Percentiles rank a stretch among this genome's conserved stretches.
Conservation (phyloP, 2,329 filamentous ascomycete species). For the Colletotrichum liriopes region DNA sequence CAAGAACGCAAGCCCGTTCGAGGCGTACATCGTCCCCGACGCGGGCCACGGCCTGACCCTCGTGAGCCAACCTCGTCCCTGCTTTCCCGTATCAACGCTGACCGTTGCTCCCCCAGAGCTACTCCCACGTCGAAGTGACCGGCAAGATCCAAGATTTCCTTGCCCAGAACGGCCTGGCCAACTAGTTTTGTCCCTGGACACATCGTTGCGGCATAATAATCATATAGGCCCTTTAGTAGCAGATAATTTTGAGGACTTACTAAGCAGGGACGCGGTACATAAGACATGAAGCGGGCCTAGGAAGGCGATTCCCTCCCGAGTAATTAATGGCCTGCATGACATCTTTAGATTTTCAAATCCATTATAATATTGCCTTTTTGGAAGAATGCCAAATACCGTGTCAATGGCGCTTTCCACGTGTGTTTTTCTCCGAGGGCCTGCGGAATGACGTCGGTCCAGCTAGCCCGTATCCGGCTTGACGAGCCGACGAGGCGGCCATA, state of each 20-base stretch:
- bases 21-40: slow-evolving; percentile 67
- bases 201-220: background rate
- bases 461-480: background rate
- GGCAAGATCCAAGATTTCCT: slow-evolving; percentile 57
- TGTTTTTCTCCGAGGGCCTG: no score
- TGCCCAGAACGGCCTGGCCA: slow-evolving; percentile 44
- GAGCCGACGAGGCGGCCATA: background rate
- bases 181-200: background rate
- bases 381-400: background rate
- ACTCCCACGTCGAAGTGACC: slow-evolving; percentile 53
- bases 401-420: background rate
- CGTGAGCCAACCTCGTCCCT: slow-evolving; percentile 43
- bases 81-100: background rate
- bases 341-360: background rate
- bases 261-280: background rate
- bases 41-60: slow-evolving; percentile 68
- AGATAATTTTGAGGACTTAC: no score
- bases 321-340: background rate
- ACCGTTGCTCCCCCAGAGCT: slow-evolving; percentile 43
- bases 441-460: background rate
- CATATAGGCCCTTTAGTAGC: background rate
- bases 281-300: no score
- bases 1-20: slow-evolving; percentile 63
- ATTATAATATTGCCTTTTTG: background rate
- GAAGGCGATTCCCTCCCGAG: background rate